phyloP scores from a whole-genome alignment of 2,329 filamentous ascomycete genomes.

The Exophiala phaeomuriformis region DNA sequence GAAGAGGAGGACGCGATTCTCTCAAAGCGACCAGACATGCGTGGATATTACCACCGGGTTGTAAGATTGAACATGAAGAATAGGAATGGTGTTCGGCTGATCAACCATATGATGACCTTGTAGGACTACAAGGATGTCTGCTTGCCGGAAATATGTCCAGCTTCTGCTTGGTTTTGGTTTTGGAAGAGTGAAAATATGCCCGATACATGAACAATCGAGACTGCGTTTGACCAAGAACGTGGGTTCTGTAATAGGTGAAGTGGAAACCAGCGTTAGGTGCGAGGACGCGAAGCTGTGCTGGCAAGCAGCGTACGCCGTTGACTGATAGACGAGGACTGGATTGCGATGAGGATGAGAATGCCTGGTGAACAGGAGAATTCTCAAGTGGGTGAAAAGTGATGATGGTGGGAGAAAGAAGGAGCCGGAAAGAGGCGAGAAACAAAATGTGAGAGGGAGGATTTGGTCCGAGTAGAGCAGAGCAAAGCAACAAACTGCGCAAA shows the following conservation, averaged over 20 bases:
- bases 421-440: constrained; percentile 24
- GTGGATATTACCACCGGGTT: constrained; percentile 32
- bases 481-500: background rate
- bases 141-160: constrained; percentile 95
- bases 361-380: constrained; percentile 14
- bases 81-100: constrained; percentile 30
- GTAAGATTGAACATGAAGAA: constrained; percentile 27
- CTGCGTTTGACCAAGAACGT: constrained; percentile 17
- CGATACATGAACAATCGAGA: constrained; percentile 89
- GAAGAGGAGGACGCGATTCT: constrained; percentile 35
- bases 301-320: background rate
- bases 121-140: constrained; percentile 86
- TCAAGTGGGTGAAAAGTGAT: constrained; percentile 16
- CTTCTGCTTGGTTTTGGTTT: constrained; percentile 87
- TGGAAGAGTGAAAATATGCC: constrained; percentile 90
- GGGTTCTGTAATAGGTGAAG: constrained; percentile 6
- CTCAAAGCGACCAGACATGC: constrained; percentile 54
- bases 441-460: background rate
- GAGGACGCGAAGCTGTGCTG: background rate
- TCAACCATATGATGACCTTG: constrained; percentile 84
- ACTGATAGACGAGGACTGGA: background rate
- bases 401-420: constrained; percentile 25
- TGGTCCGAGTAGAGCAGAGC: background rate
- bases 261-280: background rate
- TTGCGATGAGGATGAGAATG: constrained; percentile 17